Base-by-base conservation (phyloP, 257 asterid species). In the Solanum etuberosum region DNA sequence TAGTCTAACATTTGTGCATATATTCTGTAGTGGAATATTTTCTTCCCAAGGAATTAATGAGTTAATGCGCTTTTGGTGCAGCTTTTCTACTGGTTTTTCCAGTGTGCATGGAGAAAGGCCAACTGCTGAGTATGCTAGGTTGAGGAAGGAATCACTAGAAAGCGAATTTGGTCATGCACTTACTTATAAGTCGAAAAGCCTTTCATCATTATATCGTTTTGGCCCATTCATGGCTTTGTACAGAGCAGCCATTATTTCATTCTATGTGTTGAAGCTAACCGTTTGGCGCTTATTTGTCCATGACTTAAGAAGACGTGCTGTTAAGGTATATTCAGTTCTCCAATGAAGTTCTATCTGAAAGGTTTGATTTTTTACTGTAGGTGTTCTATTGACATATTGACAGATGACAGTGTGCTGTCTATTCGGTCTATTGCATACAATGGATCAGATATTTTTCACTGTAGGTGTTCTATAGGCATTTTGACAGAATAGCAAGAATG, bases 101-200 rank as follows among this genome's bases (percentile, higher is more conserved):
- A 97, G 99, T 86, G 98, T 97, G 89, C 99, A 97, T 87, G 99
- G 97, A 37, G 99, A 94, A 89, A 91, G 92, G 88, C 99, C 98
- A 77, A 93, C 99, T 59, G 98, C 99, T 43, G 98, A 94, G 94
- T 97, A 97, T 91, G 99, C 99, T 13, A 95, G 91, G 91, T 86
- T 91, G 93, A 94, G 99, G 94, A 96, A 97, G 92, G 98, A 95
- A 90, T 91, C 95, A 4, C 93, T 97, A 23, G 99, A 96, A 89
- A 93, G 88, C 86, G 91, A 94, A 91, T 97, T 97, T 85, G 99
- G 99, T 40, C 93, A 88, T 72, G 88, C 91, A 4, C 95, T 97
- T 85, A 89, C 90, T 34, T 84, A 86, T 80, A 91, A 88, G 86
- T 91, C 98, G 25, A 93, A 84, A 91, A 95, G 94, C 76, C 93